Evolutionary conservation across 2,329 filamentous ascomycete genomes (phyloP).

Genomic region (Metarhizium humberi): DNA sequence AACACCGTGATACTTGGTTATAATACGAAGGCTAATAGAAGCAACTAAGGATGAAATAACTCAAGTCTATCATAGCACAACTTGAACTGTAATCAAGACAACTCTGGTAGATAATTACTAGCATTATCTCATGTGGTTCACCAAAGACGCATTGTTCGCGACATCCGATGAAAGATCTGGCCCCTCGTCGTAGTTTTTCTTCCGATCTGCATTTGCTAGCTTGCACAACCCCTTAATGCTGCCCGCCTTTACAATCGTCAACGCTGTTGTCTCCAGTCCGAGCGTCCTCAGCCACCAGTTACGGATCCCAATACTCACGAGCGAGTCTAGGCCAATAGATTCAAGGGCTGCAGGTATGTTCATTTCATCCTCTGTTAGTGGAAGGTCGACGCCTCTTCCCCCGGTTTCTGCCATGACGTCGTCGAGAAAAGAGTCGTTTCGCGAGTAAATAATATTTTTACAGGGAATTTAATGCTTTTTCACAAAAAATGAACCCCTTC

Average conservation of each 20-base stretch:
- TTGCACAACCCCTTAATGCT: not conserved
- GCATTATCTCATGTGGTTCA: no score
- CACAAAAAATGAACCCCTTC: conserved; percentile 19
- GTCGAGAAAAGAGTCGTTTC: conserved; percentile 5
- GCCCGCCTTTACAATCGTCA: not conserved
- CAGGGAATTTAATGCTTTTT: conserved; percentile 11
- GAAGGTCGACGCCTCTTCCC: conserved; percentile 17
- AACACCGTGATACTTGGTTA: no score
- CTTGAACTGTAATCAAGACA: no score
- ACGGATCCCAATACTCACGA: conserved; percentile 10
- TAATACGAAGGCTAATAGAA: no score
- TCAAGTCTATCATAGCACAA: no score
- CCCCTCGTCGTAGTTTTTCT: conserved; percentile 3
- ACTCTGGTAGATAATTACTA: no score
- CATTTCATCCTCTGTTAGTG: conserved; percentile 11
- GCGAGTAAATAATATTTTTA: conserved; percentile 25
- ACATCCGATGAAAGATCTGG: no score
- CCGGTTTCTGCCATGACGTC: conserved; percentile 12
- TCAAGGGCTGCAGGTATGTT: not conserved
- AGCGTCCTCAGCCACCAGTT: conserved; percentile 9
- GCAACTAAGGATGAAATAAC: no score
- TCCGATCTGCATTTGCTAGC: not conserved
- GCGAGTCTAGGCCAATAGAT: conserved; percentile 10
- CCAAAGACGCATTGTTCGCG: no score
- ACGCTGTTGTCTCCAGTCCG: conserved; percentile 5